Evolutionary conservation across 371 early-diverging fungal genomes (phyloP), one percentile per base, ranked within the genome.

Genomic region (Rhizomucor pusillus): DNA sequence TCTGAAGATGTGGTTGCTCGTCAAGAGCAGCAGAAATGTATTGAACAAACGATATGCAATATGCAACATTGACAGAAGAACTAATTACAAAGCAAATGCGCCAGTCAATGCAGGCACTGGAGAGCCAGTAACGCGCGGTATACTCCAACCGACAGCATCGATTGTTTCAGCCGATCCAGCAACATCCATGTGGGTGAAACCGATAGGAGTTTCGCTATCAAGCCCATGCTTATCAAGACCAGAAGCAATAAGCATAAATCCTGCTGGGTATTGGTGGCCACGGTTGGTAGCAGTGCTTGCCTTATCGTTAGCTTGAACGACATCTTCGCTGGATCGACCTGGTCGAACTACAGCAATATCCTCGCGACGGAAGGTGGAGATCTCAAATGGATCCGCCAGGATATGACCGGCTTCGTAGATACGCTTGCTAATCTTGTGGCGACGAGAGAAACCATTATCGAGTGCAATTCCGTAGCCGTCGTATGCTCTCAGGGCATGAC

Each of bases 261-360:
- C 94, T 37, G 89, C 91, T 39, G 94, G 94, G 67, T 82, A 92
- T 65, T 89, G 88, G 60, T 94, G 94, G 14, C 93, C 94, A 66
- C 94, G 88, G 61, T 78, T 68, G 1, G 91, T 94, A 71, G 69
- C 66, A 1, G 84, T 81, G 50, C 87, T 86, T 11, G 94, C 78
- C 60, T 78, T 68, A 57, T 79, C 77, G 69, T 91, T 91, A 51
- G 88, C 85, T 70, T 92, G 92, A 20, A 88, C 80, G 34, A 93
- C 85, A 60, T 94, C 93, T 63, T 92, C 93, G 29, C 73, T 71
- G n/a, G 81, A 72, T 7, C 82, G 66, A 39, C 84, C 82, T 25
- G 90, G 79, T 6, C 75, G 73, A 19, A 92, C 81, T 35, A 80
- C 71, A 3, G 68, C 77, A 19, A 84, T 71, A 73, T 94, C 94